These are phyloP conservation scores for Carex pumila DNA, from an alignment of 176 grass and related monocot species.

Conservation along the genomic window DNA sequence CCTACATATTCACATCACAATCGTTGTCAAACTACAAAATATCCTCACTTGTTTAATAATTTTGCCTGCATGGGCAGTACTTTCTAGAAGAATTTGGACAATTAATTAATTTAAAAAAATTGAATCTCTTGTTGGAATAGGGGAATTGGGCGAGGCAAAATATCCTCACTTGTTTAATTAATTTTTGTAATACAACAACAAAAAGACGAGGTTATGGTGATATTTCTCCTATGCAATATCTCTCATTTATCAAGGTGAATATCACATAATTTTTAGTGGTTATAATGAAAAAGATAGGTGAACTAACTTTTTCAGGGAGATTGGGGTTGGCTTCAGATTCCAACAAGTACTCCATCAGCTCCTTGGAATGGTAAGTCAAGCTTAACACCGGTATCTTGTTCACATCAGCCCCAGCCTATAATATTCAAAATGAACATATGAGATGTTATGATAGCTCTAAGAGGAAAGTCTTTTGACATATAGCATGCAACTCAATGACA, in stretches of 20 bases:
- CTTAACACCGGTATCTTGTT: not conserved
- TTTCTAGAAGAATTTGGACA: too few relatives aligned
- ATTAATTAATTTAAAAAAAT: too few relatives aligned
- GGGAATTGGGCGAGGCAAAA: not conserved
- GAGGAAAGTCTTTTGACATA: not conserved
- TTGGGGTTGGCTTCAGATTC: conserved; percentile 9
- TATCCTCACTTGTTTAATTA: too few relatives aligned
- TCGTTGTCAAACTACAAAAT: too few relatives aligned
- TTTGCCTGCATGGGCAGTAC: too few relatives aligned
- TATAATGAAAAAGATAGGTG: not conserved
- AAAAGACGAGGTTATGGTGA: not conserved
- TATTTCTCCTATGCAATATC: not conserved
- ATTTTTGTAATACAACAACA: too few relatives aligned
- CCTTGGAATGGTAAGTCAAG: not conserved
- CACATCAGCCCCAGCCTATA: conserved; percentile 6
- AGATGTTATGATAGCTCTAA: not conserved
- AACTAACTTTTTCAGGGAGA: not conserved
- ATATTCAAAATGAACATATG: not conserved
- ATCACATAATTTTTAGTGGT: not conserved
- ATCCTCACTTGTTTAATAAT: too few relatives aligned
- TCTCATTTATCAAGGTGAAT: not conserved
- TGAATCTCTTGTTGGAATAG: too few relatives aligned
- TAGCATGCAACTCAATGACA: not conserved
- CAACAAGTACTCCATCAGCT: not conserved
- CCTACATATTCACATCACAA: too few relatives aligned